Conservation (phyloP, 208 protist species). For the Trypanosomatidae sp. region DNA sequence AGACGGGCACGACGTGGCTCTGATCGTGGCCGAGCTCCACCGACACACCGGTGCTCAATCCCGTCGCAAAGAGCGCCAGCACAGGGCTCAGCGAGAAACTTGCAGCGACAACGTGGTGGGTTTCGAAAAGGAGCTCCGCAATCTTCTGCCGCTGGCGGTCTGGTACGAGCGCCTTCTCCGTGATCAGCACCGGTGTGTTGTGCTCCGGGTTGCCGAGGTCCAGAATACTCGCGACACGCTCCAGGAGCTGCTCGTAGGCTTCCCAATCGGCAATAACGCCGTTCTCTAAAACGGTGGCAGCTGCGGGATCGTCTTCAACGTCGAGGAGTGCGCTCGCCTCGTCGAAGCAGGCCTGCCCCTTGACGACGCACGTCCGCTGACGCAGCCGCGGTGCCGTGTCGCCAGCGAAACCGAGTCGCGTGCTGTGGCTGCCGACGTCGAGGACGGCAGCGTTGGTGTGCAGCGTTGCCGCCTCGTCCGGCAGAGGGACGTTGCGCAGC, state of each 20-base stretch:
- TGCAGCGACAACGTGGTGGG: slow-evolving; percentile 51
- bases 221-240: slow-evolving; percentile 70
- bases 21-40: slow-evolving; percentile 97
- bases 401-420: slow-evolving; percentile 82
- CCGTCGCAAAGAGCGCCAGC: slow-evolving; percentile 87
- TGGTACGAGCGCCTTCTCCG: slow-evolving; percentile 88
- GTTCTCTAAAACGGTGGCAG: slow-evolving; percentile 39
- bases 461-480: slow-evolving; percentile 78
- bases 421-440: slow-evolving; percentile 85
- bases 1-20: slow-evolving; percentile 98
- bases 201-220: slow-evolving; percentile 48
- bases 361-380: slow-evolving; percentile 69
- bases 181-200: slow-evolving; percentile 79
- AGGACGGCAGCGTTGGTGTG: slow-evolving; percentile 82
- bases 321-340: slow-evolving; percentile 50
- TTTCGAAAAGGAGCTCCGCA: slow-evolving; percentile 90
- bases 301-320: slow-evolving; percentile 11
- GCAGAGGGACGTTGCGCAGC: slow-evolving; percentile 84
- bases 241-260: slow-evolving; percentile 78
- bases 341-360: slow-evolving; percentile 32
- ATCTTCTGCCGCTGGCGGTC: slow-evolving; percentile 81
- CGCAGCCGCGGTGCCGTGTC: slow-evolving; percentile 81
- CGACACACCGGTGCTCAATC: slow-evolving; percentile 81
- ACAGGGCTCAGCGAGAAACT: slow-evolving; percentile 82
- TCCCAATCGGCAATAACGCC: slow-evolving; percentile 84